Evolutionary conservation across 495 filamentous ascomycete species (phyloP), one percentile per base, ranked within the genome.

Genomic region (Xylaria intraflava): DNA sequence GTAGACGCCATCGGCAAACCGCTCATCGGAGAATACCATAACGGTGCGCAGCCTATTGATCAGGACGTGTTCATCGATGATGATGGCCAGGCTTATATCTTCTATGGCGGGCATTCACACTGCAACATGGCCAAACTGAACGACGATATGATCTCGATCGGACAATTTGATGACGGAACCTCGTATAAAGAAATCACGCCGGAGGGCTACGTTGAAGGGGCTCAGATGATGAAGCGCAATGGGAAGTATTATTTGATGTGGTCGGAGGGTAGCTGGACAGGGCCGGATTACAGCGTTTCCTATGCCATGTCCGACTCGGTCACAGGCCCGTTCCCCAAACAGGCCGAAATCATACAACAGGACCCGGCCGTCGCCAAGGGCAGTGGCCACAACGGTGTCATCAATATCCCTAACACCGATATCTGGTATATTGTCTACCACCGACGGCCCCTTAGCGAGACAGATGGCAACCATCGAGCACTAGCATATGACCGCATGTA

Each of bases 341-440:
- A 58, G 0, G 62, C 67, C 26, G 70, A 66, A 54, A 74, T 78
- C 43, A 61, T 76, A 5, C 51, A 68, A 23, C 72, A 71, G 8
- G 66, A 78, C 46, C 41, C 53, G 3, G 53, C 62, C 0, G 67
- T 78, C 12, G 74, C 72, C 0, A 69, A 59, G 46, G 54, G 74
- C 7, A 72, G 69, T 7, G 74, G 74, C 1, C 70, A 74, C 44
- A 69, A 75, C 40, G 70, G 67, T 8, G 68, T 75, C 0, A 65
- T 78, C 35, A 49, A 66, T 29, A 59, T 75, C 2, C 70, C 71
- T 11, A 56, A 67, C 33, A 71, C 72, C 3, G 67, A 75, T 17
- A 69, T 73, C 19, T 77, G 70, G 60, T 78, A 76, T 48, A 74
- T 78, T 14, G 67, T 76, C 16, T 78, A 77, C 49, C 74, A 78